A percentile compares a stretch with the other conserved stretches of the same genome.
Evolutionary conservation across 345 rosid genomes (phyloP).

Genomic region (Eucalyptus cladocalyx): DNA sequence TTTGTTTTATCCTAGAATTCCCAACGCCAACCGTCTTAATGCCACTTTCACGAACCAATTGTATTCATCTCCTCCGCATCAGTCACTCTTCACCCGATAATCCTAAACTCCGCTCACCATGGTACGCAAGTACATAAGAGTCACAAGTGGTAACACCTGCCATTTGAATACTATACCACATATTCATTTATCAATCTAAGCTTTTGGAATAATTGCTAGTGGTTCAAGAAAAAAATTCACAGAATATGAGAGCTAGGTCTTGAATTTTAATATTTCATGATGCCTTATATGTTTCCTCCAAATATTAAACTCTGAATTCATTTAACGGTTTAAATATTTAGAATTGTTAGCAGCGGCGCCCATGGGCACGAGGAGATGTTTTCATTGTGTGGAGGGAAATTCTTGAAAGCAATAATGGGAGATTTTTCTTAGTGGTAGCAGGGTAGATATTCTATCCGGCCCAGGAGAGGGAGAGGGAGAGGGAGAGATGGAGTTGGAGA

Average conservation of each 20-base stretch:
- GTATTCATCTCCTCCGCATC: rapidly evolving
- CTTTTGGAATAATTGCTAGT: neutral
- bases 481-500: neutral
- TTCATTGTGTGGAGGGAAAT: neutral
- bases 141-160: too few species aligned
- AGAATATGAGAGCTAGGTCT: neutral
- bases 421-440: neutral
- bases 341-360: neutral
- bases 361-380: neutral
- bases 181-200: neutral
- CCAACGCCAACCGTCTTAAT: too few species aligned
- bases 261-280: neutral
- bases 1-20: too few species aligned
- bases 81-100: too few species aligned
- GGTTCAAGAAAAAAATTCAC: neutral
- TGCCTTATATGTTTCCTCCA: neutral
- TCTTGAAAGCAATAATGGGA: neutral
- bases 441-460: neutral
- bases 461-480: neutral
- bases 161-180: neutral
- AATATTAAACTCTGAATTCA: neutral
- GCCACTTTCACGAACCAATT: too few species aligned
- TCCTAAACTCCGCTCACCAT: too few species aligned
- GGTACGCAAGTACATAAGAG: too few species aligned
- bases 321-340: neutral